Evolutionary conservation across 139 green algal genomes (phyloP), one percentile per base, ranked within the genome.

Genomic region (Chlorella sp.): DNA sequence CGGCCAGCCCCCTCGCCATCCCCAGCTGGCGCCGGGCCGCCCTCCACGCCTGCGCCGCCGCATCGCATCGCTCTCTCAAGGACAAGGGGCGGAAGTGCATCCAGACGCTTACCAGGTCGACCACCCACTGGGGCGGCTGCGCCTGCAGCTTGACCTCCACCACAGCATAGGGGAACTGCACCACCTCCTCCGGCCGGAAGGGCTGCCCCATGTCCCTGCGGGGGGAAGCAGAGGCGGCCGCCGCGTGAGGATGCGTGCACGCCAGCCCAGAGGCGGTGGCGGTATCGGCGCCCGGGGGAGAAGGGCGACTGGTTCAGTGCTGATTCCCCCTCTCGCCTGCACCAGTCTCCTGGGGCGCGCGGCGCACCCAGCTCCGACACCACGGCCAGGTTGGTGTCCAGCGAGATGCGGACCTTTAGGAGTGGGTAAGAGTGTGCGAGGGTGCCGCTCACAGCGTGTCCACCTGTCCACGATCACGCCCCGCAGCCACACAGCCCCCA

Each of bases 121-220:
- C 29, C 14, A 93, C 33, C 88, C 88, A 93, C 3, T 61, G 29
- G 9, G 83, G 83, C 17, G 61, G 60, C 15, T 90, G 83, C 25
- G 77, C 77, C 63, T 85, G 58, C 69, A 98, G 84, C 87, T 98
- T 98, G 71, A 97, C 87, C 84, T 98, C 94, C 50, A 97, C 79
- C 2, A 97, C 87, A 15, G 81, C 87, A 66, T 95, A 95, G 0
- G 91, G 91, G 76, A 98, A 97, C 35, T 83, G 50, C 31, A 87
- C 74, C 3, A 84, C 74, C 51, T 91, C 81, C 0, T 36, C 33
- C 0, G 50, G 40, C 8, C 48, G 25, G 51, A 89, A 40, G 5
- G 67, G 50, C 19, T 40, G 33, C 36, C 50, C 51, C 68, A 80
- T 31, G 73, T 85, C 76, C 42, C 76, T 73, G 59, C 68, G 41